These are phyloP conservation scores for Phylloboletellus chloephorus DNA, from an alignment of 1,284 basidiomycete species.

Conservation along the genomic window DNA sequence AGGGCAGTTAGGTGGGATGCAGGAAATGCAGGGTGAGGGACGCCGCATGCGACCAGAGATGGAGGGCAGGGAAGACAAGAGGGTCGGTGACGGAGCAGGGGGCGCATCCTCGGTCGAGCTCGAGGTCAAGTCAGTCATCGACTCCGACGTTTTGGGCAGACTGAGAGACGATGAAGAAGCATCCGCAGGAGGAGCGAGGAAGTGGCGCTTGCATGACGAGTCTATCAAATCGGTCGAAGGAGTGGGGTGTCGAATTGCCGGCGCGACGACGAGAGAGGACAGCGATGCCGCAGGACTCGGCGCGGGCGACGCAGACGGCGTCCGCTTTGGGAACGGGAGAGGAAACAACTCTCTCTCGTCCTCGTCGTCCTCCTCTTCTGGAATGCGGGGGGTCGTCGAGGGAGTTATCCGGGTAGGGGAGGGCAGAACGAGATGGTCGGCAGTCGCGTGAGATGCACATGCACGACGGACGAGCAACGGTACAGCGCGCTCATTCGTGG, in stretches of 20 bases:
- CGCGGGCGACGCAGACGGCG: conserved; percentile 35
- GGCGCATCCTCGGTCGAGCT: conserved; percentile 4
- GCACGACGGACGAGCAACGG: neutral
- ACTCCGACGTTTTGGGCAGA: conserved; percentile 17
- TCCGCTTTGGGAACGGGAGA: conserved; percentile 47
- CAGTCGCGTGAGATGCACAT: neutral
- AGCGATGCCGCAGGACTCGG: conserved; percentile 25
- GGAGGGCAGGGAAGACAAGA: conserved; percentile 22
- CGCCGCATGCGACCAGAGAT: conserved; percentile 21
- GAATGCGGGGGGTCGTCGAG: conserved; percentile 24
- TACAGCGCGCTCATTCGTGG: conserved; percentile 2
- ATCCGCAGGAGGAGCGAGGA: conserved; percentile 20
- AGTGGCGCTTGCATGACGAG: conserved; percentile 9
- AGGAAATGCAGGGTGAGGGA: conserved; percentile 9
- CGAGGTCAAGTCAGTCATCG: conserved; percentile 7
- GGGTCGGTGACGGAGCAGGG: conserved; percentile 23
- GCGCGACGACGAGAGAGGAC: conserved; percentile 21
- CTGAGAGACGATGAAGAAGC: conserved; percentile 28
- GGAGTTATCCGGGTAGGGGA: conserved; percentile 13
- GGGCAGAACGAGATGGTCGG: conserved; percentile 1
- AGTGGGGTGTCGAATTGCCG: conserved; percentile 8
- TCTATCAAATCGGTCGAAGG: conserved; percentile 20
- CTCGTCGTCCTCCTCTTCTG: conserved; percentile 43
- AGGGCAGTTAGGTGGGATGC: conserved; percentile 4
- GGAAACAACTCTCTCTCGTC: conserved; percentile 51